A percentile compares a stretch with the other conserved stretches of the same genome.
Conservation (phyloP, 257 asterid genomes). For the Verbena officinalis region DNA sequence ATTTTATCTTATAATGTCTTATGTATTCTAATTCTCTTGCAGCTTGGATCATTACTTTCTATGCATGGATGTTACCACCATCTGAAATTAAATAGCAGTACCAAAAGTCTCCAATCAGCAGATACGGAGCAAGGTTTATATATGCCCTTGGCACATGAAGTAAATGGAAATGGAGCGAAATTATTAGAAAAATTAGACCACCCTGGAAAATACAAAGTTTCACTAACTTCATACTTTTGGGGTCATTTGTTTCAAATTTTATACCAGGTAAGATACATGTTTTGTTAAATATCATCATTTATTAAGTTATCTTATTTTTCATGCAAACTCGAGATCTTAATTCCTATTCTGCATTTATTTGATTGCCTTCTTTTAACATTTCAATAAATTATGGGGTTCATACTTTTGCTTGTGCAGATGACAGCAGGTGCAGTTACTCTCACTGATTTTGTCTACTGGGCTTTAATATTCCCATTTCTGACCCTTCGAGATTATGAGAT, state of each 20-base stretch:
- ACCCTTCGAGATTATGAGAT: slow-evolving; percentile 70
- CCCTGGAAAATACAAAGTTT: slow-evolving; percentile 31
- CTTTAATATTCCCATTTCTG: slow-evolving; percentile 75
- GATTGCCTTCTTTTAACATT: slow-evolving; percentile 14
- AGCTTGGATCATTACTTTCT: slow-evolving; percentile 80
- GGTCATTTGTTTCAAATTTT: slow-evolving; percentile 62
- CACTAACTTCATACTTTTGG: slow-evolving; percentile 39
- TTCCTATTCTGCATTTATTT: slow-evolving; percentile 2
- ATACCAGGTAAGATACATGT: slow-evolving; percentile 63
- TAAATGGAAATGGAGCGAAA: slow-evolving; percentile 37
- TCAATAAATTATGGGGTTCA: slow-evolving; percentile 20
- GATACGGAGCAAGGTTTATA: slow-evolving; percentile 66
- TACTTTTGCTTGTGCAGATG: slow-evolving; percentile 56
- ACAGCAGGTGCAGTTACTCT: slow-evolving; percentile 91
- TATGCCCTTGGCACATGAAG: slow-evolving; percentile 48
- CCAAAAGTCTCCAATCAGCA: slow-evolving; percentile 28
- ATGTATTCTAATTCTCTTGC: slow-evolving; percentile 37
- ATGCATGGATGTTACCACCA: slow-evolving; percentile 61
- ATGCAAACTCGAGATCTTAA: neutral
- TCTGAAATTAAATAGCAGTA: slow-evolving; percentile 30
- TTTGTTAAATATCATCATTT: neutral
- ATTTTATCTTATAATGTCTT: slow-evolving; percentile 30
- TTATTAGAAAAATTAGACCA: slow-evolving; percentile 26
- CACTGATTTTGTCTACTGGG: slow-evolving; percentile 83
- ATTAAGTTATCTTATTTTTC: neutral